Conservation (phyloP, 306 rosid genomes). For the Aeschynomene evenia region DNA sequence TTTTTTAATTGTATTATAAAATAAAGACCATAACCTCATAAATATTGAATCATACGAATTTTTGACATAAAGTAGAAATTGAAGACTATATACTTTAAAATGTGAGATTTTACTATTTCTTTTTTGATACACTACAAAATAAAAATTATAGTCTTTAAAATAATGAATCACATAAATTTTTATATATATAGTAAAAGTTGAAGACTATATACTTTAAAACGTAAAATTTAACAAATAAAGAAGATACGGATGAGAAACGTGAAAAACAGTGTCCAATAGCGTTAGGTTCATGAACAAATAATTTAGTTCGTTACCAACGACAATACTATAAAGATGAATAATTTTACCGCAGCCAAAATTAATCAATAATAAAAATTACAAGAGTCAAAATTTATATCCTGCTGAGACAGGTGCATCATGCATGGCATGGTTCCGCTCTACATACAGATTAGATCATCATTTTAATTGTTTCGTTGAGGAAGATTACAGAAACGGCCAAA, state of each 20-base stretch:
- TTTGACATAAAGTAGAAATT: no score
- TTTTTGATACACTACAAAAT: no score
- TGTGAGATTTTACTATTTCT: no score
- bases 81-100: no score
- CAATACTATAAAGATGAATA: background rate
- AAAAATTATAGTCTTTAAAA: no score
- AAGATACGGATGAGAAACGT: background rate
- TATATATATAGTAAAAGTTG: no score
- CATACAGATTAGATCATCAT: constrained; percentile 32
- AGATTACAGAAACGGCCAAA: constrained; percentile 20
- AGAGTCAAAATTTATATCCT: constrained; percentile 6
- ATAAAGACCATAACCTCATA: no score
- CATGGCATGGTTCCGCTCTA: constrained; percentile 2
- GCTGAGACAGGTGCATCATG: background rate
- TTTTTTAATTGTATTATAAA: no score
- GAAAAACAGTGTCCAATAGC: background rate
- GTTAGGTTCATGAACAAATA: background rate
- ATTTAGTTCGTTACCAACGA: background rate
- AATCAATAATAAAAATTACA: constrained; percentile 8
- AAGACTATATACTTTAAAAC: no score
- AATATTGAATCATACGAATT: no score
- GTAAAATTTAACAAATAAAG: background rate
- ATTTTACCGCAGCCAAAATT: constrained; percentile 9
- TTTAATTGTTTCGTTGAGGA: background rate
- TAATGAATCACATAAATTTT: no score